Evolutionary conservation across 108 stramenopile genomes (phyloP), one percentile per base, ranked within the genome.

Genomic region (Fistulifera solaris): DNA sequence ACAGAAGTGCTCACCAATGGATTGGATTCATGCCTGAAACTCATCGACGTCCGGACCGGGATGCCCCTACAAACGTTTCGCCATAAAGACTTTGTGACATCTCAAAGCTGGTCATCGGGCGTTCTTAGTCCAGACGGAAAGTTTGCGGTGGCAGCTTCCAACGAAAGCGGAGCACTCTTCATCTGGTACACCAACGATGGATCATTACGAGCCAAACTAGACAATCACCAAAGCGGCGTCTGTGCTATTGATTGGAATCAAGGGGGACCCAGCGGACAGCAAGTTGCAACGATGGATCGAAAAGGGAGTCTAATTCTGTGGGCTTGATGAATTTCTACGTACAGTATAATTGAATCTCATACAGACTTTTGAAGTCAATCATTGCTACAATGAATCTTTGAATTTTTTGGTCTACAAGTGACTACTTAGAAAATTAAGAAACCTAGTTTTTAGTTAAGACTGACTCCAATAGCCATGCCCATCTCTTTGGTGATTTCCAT

Each of bases 401-500:
- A n/a, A 35, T 35, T 3, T 35, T 35, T 35, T 35, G 31, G n/a
- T n/a, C n/a, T n/a, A n/a, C n/a, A n/a, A n/a, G n/a, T n/a, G n/a
- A n/a, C n/a, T n/a, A n/a, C n/a, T n/a, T n/a, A n/a, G n/a, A n/a
- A n/a, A n/a, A n/a, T 35, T 8, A 35, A 35, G 31, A 3, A 35
- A 35, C 31, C 8, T 35, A 35, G 8, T 35, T 35, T 35, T 35
- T 74, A 74, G 31, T 52, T 56, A 28, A 75, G 54, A 44, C 57
- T 70, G 19, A 90, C 54, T 53, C 96, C 96, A 61, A 97, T 56
- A 14, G 96, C 96, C 51, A 49, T 40, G 42, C 81, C 94, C 96
- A 97, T 94, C 19, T 94, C 85, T 66, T 66, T 78, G 71, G 84
- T 89, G 52, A 87, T 84, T 68, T 97, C 96, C 77, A 96, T 89